Conservation (phyloP, 2,329 filamentous ascomycete genomes). For the Venturia effusa region DNA sequence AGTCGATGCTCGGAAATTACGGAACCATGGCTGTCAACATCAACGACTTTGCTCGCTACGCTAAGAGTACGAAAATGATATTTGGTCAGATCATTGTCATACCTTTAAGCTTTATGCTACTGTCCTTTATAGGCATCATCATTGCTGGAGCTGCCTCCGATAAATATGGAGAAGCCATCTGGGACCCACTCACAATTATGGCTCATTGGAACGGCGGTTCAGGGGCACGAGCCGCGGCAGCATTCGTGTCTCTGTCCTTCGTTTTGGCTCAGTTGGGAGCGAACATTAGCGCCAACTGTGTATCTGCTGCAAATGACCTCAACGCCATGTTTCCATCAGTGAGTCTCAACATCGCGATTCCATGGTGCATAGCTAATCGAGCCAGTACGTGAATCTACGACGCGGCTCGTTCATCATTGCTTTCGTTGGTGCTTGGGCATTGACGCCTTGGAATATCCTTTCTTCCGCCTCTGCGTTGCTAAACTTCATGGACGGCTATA, state of each 20-base stretch:
- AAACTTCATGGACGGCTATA: slow-evolving; percentile 13
- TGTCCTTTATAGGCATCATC: slow-evolving; percentile 19
- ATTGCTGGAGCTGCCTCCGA: slow-evolving; percentile 16
- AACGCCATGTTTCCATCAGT: slow-evolving; percentile 26
- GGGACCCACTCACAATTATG: slow-evolving; percentile 13
- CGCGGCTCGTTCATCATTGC: slow-evolving; percentile 14
- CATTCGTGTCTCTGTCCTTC: slow-evolving; percentile 19
- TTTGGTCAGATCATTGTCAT: slow-evolving; percentile 16
- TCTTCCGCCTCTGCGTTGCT: slow-evolving; percentile 12
- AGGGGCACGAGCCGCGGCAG: slow-evolving; percentile 17
- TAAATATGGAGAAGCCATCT: slow-evolving; percentile 17
- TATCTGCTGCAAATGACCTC: slow-evolving; percentile 27
- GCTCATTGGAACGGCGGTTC: slow-evolving; percentile 15
- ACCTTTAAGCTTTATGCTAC: slow-evolving; percentile 17
- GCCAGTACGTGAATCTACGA: slow-evolving; percentile 10
- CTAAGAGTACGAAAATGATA: slow-evolving; percentile 15
- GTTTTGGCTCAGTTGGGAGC: slow-evolving; percentile 18
- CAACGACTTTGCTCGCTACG: slow-evolving; percentile 16
- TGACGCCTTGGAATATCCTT: slow-evolving; percentile 13
- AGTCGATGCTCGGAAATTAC: slow-evolving; percentile 10
- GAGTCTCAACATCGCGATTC: background rate
- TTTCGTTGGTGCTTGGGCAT: slow-evolving; percentile 12
- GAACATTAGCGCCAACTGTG: slow-evolving; percentile 20
- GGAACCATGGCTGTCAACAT: slow-evolving; percentile 11
- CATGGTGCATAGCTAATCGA: background rate